Percentiles rank a stretch among this genome's conserved stretches.
Conservation (phyloP, 75 land plant genomes). For the Pinus albicaulis region DNA sequence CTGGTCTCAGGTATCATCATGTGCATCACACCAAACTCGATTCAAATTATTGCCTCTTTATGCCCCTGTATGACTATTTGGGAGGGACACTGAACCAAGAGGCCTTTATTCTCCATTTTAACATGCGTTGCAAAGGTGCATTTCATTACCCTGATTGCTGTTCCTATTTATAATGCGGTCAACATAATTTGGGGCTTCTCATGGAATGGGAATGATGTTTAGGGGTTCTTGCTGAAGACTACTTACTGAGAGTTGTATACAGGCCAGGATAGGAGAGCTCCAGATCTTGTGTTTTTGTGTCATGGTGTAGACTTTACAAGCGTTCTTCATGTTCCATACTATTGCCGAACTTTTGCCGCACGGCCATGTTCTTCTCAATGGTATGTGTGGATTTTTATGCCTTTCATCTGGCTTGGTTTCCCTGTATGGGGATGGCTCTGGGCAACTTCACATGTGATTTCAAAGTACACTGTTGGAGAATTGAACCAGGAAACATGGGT, state of each 20-base stretch:
- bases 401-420: conserved; percentile 11
- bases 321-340: conserved; percentile 24
- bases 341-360: conserved; percentile 22
- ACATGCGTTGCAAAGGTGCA: conserved; percentile 15
- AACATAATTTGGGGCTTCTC: neutral
- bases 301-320: conserved; percentile 32
- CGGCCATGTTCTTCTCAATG: conserved; percentile 20
- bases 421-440: conserved; percentile 11
- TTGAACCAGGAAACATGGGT: conserved; percentile 33
- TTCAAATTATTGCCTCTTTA: conserved; percentile 42
- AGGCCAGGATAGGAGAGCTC: conserved; percentile 20
- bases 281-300: conserved; percentile 36
- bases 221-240: neutral
- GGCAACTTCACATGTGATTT: conserved; percentile 11
- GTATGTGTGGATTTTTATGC: conserved; percentile 24
- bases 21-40: conserved; percentile 27
- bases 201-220: neutral
- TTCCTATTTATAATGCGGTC: neutral
- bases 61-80: conserved; percentile 44
- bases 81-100: conserved; percentile 31
- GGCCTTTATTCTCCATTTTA: conserved; percentile 10
- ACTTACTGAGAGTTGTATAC: neutral
- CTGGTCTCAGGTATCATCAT: conserved; percentile 28
- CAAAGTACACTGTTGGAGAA: conserved; percentile 15
- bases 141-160: neutral